Base-by-base conservation (phyloP, 2,329 filamentous ascomycete genomes). In the Xylariales sp. region DNA sequence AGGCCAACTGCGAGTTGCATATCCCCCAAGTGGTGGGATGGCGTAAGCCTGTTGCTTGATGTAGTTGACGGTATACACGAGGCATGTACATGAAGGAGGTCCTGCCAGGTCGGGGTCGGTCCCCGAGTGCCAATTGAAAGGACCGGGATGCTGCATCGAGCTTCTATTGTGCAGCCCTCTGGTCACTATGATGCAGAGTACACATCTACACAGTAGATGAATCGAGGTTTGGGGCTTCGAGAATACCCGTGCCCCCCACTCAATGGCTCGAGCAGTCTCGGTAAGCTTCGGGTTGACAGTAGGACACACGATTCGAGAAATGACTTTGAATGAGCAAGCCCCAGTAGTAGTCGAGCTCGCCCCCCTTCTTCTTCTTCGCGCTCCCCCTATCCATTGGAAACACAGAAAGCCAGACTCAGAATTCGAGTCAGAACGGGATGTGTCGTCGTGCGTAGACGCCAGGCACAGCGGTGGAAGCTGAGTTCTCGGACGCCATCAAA, bases 51-150 rank as follows among this genome's bases (percentile, higher is more conserved):
- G n/a, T n/a, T n/a, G n/a, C n/a, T n/a, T n/a, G n/a, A n/a, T n/a
- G n/a, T n/a, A n/a, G n/a, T n/a, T n/a, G n/a, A n/a, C n/a, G n/a
- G n/a, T n/a, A n/a, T 33, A 21, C 34, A 18, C 27, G 34, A 37
- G 27, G 34, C 18, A 37, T 24, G 34, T 25, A 15, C 11, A 10
- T 35, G 32, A 7, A 35, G 19, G 15, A 7, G 12, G 34, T 10
- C 34, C 34, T 37, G 34, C 20, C 24, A 37, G 20, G 5, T 27
- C 18, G 15, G 18, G 8, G n/a, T n/a, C n/a, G n/a, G n/a, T 21
- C 34, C 14, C 11, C 15, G 34, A 27, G 18, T 37, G 21, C 34
- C 34, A 37, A 37, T 37, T 37, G 34, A 21, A 37, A 12, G 14
- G n/a, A 21, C 34, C 22, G 22, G n/a, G 21, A 15, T 18, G 16